Percentiles rank a stretch among this genome's conserved stretches.
Evolutionary conservation across 129 eudicot genomes (phyloP).

Genomic region (Erigeron canadensis): DNA sequence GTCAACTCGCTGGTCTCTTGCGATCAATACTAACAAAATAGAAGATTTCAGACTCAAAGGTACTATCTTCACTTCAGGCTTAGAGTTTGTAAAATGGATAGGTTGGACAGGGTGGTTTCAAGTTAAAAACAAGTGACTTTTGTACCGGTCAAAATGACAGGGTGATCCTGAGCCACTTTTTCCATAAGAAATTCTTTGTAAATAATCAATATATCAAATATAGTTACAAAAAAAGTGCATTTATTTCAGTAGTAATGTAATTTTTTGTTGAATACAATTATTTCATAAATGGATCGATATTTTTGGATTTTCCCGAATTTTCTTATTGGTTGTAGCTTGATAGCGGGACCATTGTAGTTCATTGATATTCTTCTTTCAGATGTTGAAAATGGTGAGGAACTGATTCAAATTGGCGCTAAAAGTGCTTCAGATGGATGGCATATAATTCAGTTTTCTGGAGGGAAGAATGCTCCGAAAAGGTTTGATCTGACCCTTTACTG

Average conservation of each 20-base stretch:
- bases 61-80: constrained; percentile 19
- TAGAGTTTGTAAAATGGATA: not conserved
- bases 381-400: constrained; percentile 59
- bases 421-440: constrained; percentile 81
- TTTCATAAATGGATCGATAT: not conserved
- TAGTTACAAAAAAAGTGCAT: too few species aligned
- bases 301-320: not conserved
- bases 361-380: constrained; percentile 10
- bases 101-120: not conserved
- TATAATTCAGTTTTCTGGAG: constrained; percentile 86
- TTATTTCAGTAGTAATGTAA: not conserved
- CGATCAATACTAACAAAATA: constrained; percentile 63
- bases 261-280: not conserved
- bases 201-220: too few species aligned
- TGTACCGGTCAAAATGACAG: not conserved
- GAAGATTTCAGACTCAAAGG: constrained; percentile 88
- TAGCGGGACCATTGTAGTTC: not conserved
- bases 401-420: constrained; percentile 59
- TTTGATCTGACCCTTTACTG: constrained; percentile 68
- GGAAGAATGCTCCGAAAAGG: constrained; percentile 74
- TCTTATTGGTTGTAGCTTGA: not conserved
- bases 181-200: too few species aligned
- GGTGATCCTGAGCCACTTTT: not conserved
- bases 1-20: constrained; percentile 90
- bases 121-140: not conserved